Conservation (phyloP, 164 flowering plant genomes). For the Nymphaea thermarum region DNA sequence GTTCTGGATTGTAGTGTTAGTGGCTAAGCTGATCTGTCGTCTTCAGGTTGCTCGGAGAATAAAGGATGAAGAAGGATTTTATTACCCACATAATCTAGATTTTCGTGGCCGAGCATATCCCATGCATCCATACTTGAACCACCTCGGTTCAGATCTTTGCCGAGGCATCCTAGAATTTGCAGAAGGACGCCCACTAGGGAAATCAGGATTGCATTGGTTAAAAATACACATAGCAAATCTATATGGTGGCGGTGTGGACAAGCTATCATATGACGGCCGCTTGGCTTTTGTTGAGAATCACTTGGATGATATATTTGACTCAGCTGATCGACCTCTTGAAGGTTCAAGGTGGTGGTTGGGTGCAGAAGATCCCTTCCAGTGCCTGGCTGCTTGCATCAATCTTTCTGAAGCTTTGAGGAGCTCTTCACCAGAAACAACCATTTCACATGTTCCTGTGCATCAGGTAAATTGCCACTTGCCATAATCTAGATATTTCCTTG, state of each 20-base stretch:
- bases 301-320: conserved; percentile 81
- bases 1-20: background rate
- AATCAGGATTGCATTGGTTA: conserved; percentile 82
- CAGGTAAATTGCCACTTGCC: conserved; percentile 20
- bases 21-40: background rate
- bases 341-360: conserved; percentile 91
- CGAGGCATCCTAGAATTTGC: conserved; percentile 91
- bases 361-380: conserved; percentile 98
- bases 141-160: conserved; percentile 94
- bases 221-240: conserved; percentile 93
- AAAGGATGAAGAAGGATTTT: conserved; percentile 91
- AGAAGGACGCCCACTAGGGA: conserved; percentile 89
- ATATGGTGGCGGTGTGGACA: conserved; percentile 94
- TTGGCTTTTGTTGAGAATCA: conserved; percentile 73
- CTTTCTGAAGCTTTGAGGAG: conserved; percentile 83
- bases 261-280: conserved; percentile 71
- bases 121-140: conserved; percentile 94
- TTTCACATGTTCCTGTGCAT: conserved; percentile 70
- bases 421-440: conserved; percentile 60
- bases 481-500: no score
- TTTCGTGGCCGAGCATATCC: conserved; percentile 99
- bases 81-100: conserved; percentile 93
- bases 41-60: conserved; percentile 78
- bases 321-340: conserved; percentile 93
- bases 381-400: conserved; percentile 61